Percentiles rank a stretch among this genome's conserved stretches.
These are phyloP conservation scores for Ogataea trehaloabstinens DNA, from an alignment of 805 yeast genomes.

Conservation along the genomic window DNA sequence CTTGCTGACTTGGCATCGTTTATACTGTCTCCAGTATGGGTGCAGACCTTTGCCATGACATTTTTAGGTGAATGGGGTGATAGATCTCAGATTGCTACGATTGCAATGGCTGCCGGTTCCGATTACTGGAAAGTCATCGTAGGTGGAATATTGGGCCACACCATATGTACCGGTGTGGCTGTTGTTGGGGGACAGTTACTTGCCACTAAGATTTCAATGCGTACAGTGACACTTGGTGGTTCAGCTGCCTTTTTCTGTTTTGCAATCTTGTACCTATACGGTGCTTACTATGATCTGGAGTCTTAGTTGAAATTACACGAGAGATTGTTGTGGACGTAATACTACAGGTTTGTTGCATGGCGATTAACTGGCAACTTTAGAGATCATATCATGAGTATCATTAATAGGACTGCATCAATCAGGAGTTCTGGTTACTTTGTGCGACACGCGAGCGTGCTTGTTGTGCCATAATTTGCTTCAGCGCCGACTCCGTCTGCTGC, in stretches of 20 bases:
- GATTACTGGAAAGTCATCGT: constrained; percentile 84
- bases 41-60: constrained; percentile 93
- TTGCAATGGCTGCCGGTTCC: constrained; percentile 97
- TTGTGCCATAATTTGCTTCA: constrained; percentile 38
- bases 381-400: no score
- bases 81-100: constrained; percentile 95
- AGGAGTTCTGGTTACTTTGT: background rate
- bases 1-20: constrained; percentile 55
- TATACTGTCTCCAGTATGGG: constrained; percentile 83
- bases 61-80: constrained; percentile 99
- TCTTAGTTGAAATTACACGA: constrained; percentile 5
- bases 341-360: no score
- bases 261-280: constrained; percentile 74
- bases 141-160: constrained; percentile 91
- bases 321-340: no score
- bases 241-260: constrained; percentile 83
- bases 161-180: constrained; percentile 84
- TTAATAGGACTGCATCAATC: no score
- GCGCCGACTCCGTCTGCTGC: constrained; percentile 41
- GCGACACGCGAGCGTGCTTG: constrained; percentile 15
- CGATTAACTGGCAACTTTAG: no score
- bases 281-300: constrained; percentile 44
- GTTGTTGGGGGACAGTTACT: constrained; percentile 88
- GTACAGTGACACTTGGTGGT: constrained; percentile 90
- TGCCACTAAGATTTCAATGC: constrained; percentile 86